Evolutionary conservation across 345 rosid genomes (phyloP).

Genomic region (Heritiera fomes): DNA sequence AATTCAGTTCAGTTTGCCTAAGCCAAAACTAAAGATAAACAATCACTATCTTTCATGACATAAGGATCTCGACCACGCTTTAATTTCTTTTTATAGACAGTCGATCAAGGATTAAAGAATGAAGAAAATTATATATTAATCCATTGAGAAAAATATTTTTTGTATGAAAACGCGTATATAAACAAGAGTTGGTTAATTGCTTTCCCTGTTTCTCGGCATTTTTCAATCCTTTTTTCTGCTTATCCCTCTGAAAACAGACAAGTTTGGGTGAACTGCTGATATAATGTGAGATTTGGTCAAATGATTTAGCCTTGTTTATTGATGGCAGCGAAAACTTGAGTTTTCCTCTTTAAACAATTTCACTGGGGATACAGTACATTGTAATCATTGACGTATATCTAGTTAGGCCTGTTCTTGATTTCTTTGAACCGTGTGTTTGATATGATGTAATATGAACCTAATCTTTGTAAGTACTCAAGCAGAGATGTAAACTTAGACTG

Average conservation of each 20-base stretch:
- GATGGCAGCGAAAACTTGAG: background rate
- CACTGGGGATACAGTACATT: background rate
- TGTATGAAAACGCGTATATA: background rate
- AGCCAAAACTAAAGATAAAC: conserved; percentile 1
- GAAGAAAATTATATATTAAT: too few species aligned
- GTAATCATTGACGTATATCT: background rate
- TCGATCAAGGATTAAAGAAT: too few species aligned
- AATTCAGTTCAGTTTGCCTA: conserved; percentile 6
- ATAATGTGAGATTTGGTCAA: conserved; percentile 38
- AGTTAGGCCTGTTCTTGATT: conserved; percentile 28
- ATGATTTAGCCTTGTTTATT: conserved; percentile 6
- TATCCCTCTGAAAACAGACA: conserved; percentile 13
- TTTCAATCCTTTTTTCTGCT: conserved; percentile 1
- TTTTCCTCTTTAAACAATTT: background rate
- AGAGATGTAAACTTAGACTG: background rate
- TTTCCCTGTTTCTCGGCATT: conserved; percentile 26
- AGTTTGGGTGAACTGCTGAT: conserved; percentile 35
- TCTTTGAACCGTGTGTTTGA: conserved; percentile 21
- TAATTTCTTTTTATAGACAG: background rate
- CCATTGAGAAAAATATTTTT: background rate
- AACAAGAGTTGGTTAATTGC: conserved; percentile 26
- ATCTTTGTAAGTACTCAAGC: conserved; percentile 30
- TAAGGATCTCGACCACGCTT: background rate
- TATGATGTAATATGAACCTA: conserved; percentile 43
- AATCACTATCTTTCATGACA: background rate